A percentile compares a stretch with the other conserved stretches of the same genome.
phyloP scores from a whole-genome alignment of 129 eudicot genomes.

The Heracleum sosnowskyi region DNA sequence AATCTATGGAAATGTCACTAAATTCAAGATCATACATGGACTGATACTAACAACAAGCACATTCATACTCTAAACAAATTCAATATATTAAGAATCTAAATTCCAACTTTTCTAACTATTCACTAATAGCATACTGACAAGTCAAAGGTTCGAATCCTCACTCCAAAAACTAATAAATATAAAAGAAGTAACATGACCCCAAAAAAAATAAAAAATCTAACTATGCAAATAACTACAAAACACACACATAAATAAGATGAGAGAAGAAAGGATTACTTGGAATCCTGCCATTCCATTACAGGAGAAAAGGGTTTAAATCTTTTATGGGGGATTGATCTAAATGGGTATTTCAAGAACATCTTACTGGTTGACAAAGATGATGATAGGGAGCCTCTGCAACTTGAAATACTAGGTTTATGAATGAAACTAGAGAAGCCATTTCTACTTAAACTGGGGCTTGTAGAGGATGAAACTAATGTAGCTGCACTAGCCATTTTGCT shows the following conservation, averaged over 20 bases:
- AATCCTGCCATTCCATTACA: conserved; percentile 80
- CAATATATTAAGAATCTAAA: too few species aligned
- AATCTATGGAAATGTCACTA: too few species aligned
- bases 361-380: conserved; percentile 9
- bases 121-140: too few species aligned
- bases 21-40: too few species aligned
- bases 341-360: conserved; percentile 15
- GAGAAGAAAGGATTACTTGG: conserved; percentile 44
- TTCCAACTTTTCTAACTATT: too few species aligned
- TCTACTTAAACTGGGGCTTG: neutral
- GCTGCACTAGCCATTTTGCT: neutral
- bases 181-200: too few species aligned
- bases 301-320: conserved; percentile 34
- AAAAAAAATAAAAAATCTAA: neutral
- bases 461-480: conserved; percentile 19
- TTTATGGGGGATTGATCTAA: conserved; percentile 13
- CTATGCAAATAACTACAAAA: neutral
- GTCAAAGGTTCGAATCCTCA: too few species aligned
- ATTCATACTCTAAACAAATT: too few species aligned
- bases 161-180: too few species aligned
- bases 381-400: conserved; percentile 15
- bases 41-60: too few species aligned
- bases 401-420: conserved; percentile 5
- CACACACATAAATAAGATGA: too few species aligned
- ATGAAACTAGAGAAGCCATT: neutral